A percentile compares a stretch with the other conserved stretches of the same genome.
Conservation (phyloP, 352 stramenopile species). For the Salisapilia sapeloensis region DNA sequence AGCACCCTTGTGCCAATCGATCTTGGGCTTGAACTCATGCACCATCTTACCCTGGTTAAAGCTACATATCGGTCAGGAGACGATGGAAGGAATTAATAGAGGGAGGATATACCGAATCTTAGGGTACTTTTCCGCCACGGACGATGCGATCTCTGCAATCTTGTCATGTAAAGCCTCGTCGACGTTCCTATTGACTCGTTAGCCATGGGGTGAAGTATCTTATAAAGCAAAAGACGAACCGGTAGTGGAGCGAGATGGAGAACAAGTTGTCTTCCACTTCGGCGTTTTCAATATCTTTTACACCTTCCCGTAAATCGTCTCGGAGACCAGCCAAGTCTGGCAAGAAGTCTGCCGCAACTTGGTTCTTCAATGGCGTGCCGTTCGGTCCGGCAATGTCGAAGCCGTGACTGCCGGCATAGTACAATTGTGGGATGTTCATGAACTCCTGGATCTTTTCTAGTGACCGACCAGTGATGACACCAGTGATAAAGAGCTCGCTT, state of each 20-base stretch:
- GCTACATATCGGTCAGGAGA: constrained; percentile 6
- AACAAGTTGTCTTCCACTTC: constrained; percentile 84
- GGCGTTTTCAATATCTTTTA: constrained; percentile 31
- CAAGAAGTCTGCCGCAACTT: constrained; percentile 63
- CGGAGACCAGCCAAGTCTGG: constrained; percentile 37
- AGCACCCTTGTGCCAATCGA: constrained; percentile 87
- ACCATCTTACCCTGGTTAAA: constrained; percentile 81
- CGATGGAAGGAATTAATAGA: neutral
- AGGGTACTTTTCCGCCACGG: constrained; percentile 19
- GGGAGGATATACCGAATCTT: constrained; percentile 26
- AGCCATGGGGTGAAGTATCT: no score
- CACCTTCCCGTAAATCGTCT: constrained; percentile 20
- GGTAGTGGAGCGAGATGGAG: constrained; percentile 79
- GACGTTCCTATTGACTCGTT: constrained; percentile 29
- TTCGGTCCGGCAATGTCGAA: constrained; percentile 80
- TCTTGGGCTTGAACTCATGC: constrained; percentile 82
- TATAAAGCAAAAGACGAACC: constrained; percentile 26
- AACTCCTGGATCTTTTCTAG: constrained; percentile 82
- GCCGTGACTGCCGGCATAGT: constrained; percentile 81
- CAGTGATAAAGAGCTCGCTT: constrained; percentile 63
- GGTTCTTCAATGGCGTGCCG: constrained; percentile 67
- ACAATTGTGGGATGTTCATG: constrained; percentile 72
- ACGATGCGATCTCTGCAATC: constrained; percentile 26
- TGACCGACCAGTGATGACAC: constrained; percentile 74
- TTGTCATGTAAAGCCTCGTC: constrained; percentile 12